Evolutionary conservation across 306 rosid genomes (phyloP).

Genomic region (Macrotyloma uniflorum): DNA sequence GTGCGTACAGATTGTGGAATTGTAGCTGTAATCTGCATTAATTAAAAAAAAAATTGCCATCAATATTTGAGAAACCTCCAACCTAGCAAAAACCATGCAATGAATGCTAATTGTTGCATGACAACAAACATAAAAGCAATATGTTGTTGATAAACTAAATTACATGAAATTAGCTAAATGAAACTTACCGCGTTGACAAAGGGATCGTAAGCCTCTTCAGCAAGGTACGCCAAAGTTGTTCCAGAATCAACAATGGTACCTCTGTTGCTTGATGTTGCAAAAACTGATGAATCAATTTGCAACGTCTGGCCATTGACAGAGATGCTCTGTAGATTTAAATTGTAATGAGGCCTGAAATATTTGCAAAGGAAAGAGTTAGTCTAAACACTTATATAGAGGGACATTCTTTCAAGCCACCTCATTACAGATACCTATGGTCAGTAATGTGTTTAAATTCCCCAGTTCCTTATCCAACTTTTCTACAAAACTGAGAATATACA

Average conservation of each 20-base stretch:
- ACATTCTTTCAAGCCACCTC: constrained; percentile 25
- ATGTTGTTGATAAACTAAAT: constrained; percentile 21
- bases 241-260: constrained; percentile 98
- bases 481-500: constrained; percentile 9
- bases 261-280: constrained; percentile 73
- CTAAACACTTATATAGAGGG: constrained; percentile 24
- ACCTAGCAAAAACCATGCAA: constrained; percentile 23
- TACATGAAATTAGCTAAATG: constrained; percentile 26
- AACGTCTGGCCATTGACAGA: constrained; percentile 76
- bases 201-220: constrained; percentile 83
- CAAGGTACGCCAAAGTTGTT: constrained; percentile 96
- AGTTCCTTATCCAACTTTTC: not conserved
- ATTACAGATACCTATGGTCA: not conserved
- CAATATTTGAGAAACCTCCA: constrained; percentile 20
- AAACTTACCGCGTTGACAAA: constrained; percentile 84
- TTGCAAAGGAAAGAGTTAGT: constrained; percentile 30
- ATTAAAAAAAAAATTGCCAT: constrained; percentile 20
- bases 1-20: constrained; percentile 71
- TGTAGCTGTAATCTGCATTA: constrained; percentile 59
- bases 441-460: not conserved
- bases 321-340: constrained; percentile 88
- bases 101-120: constrained; percentile 14
- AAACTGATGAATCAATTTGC: constrained; percentile 67
- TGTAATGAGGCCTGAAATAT: constrained; percentile 92
- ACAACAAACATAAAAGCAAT: constrained; percentile 27